Evolutionary conservation across 1,284 basidiomycete species (phyloP).

Genomic region (Earliella scabrosa): DNA sequence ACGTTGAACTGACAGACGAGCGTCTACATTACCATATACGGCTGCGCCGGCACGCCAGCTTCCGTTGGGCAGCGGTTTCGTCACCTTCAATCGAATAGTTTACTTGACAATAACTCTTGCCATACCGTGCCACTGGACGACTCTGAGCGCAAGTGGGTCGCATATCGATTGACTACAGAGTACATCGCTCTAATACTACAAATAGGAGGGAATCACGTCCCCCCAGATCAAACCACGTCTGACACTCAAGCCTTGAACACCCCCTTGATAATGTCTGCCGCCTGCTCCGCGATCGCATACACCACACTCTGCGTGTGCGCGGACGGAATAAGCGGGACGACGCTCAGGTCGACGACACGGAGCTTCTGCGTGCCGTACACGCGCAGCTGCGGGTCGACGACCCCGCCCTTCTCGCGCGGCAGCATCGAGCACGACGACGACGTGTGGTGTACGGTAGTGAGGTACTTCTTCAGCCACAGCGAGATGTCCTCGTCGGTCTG

Average conservation of each 20-base stretch:
- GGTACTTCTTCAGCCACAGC: constrained; percentile 7
- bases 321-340: constrained; percentile 51
- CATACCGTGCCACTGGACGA: too few species aligned
- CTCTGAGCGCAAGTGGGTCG: too few species aligned
- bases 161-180: too few species aligned
- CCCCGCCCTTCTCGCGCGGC: constrained; percentile 39
- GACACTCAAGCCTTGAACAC: constrained; percentile 6
- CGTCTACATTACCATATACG: too few species aligned
- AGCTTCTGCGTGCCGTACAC: constrained; percentile 63
- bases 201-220: too few species aligned
- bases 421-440: constrained; percentile 33
- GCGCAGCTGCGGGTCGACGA: constrained; percentile 59
- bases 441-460: constrained; percentile 18
- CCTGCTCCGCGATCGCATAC: constrained; percentile 15
- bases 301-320: constrained; percentile 35
- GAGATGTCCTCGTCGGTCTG: constrained; percentile 18
- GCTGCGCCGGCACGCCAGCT: too few species aligned
- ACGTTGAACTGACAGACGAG: too few species aligned
- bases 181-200: too few species aligned
- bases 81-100: too few species aligned
- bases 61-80: too few species aligned
- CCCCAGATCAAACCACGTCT: too few species aligned
- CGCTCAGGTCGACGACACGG: constrained; percentile 52
- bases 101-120: too few species aligned
- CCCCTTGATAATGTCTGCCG: constrained; percentile 11